These are phyloP conservation scores for Pterocarpus macrocarpus DNA, from an alignment of 306 rosid genomes.

Conservation along the genomic window DNA sequence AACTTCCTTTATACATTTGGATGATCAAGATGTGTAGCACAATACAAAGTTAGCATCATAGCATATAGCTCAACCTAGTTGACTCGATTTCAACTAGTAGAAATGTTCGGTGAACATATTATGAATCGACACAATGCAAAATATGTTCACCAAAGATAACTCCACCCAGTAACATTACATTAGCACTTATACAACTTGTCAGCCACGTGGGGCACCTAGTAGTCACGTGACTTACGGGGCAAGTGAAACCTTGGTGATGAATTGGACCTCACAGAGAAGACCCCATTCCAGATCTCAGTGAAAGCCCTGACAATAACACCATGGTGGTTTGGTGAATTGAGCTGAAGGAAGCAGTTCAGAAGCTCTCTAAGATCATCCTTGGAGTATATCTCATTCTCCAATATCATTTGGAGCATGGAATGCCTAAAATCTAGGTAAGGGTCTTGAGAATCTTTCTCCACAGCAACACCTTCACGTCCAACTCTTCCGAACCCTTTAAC, in stretches of 20 bases:
- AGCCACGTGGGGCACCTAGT: constrained; percentile 23
- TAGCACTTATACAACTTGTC: neutral
- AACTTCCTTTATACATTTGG: constrained; percentile 26
- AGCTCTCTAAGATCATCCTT: constrained; percentile 81
- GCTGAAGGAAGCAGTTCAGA: constrained; percentile 83
- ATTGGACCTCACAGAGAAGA: constrained; percentile 62
- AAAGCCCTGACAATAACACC: constrained; percentile 81
- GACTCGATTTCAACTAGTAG: neutral
- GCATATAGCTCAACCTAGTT: neutral
- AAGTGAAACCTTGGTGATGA: constrained; percentile 39
- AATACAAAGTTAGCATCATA: constrained; percentile 8
- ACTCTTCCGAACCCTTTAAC: constrained; percentile 68
- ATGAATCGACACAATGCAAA: too few relatives aligned
- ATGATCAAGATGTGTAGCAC: constrained; percentile 14
- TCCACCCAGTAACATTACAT: too few relatives aligned
- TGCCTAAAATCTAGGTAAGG: constrained; percentile 87
- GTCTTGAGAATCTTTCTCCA: constrained; percentile 93
- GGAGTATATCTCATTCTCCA: constrained; percentile 88
- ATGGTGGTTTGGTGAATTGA: constrained; percentile 80
- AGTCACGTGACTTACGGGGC: constrained; percentile 62
- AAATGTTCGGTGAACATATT: too few relatives aligned
- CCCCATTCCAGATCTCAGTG: constrained; percentile 93
- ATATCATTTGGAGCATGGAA: constrained; percentile 93
- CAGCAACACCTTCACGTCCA: constrained; percentile 85
- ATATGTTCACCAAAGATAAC: too few relatives aligned